These are phyloP conservation scores for Chloropicon primus DNA, from an alignment of 139 green algal genomes.

Conservation along the genomic window DNA sequence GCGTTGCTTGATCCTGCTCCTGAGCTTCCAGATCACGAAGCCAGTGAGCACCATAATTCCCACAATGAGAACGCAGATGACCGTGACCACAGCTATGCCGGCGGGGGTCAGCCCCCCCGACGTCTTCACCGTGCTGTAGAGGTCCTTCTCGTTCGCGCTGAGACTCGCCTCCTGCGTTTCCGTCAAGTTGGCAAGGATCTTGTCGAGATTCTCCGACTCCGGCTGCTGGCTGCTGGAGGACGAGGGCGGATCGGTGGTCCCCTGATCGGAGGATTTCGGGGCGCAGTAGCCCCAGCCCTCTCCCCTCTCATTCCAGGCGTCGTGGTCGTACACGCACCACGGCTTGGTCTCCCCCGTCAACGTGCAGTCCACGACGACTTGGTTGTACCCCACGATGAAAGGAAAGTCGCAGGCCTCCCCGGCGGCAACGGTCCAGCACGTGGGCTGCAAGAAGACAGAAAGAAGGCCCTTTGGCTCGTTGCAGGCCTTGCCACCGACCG, in stretches of 20 bases:
- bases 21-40: neutral
- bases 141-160: neutral
- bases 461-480: neutral
- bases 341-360: neutral
- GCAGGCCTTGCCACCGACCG: neutral
- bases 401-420: neutral
- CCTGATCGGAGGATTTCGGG: too few relatives aligned
- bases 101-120: neutral
- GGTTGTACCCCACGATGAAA: neutral
- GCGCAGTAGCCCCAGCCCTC: neutral
- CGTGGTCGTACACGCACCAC: neutral
- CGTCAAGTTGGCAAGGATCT: neutral
- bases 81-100: neutral
- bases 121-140: neutral
- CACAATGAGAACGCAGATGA: neutral
- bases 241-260: too few relatives aligned
- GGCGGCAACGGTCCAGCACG: neutral
- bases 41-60: neutral
- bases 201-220: neutral
- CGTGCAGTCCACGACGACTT: neutral
- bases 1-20: neutral
- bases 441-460: neutral
- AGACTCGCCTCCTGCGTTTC: neutral
- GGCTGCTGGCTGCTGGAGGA: neutral
- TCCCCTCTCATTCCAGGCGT: neutral